Conservation (phyloP, 805 yeast species). For the Cyberlindnera americana region DNA sequence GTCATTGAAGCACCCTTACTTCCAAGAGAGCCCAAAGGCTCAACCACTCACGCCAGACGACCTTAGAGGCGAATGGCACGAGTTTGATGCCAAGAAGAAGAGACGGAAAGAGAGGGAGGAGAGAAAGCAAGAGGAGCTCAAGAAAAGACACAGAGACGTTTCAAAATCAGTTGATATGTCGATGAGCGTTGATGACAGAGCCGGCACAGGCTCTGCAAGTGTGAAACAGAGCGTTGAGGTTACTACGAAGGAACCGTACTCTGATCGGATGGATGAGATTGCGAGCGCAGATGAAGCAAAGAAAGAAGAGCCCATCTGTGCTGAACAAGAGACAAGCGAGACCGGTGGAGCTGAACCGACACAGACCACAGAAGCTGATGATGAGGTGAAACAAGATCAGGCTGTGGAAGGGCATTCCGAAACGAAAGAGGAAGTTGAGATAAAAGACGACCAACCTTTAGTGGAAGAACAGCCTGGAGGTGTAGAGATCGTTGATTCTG, state of each 20-base stretch:
- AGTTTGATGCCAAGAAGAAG: constrained; percentile 86
- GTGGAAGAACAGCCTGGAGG: too few relatives aligned
- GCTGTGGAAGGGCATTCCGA: too few relatives aligned
- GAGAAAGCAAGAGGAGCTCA: constrained; percentile 16
- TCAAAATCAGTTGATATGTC: constrained; percentile 4
- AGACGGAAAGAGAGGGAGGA: constrained; percentile 29
- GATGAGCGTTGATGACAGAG: constrained; percentile 3
- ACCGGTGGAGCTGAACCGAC: too few relatives aligned
- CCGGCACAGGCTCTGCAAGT: constrained; percentile 1
- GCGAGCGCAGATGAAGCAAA: not conserved
- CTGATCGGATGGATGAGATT: not conserved
- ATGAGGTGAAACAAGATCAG: too few relatives aligned
- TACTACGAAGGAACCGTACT: constrained; percentile 1
- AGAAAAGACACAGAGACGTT: constrained; percentile 10
- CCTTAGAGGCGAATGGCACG: constrained; percentile 89
- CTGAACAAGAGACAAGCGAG: too few relatives aligned
- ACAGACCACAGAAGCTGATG: too few relatives aligned
- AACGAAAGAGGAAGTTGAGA: too few relatives aligned
- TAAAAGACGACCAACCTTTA: too few relatives aligned
- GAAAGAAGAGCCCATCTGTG: not conserved
- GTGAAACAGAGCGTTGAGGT: constrained; percentile 1
- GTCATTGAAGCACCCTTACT: constrained; percentile 72
- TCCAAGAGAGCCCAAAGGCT: constrained; percentile 63
- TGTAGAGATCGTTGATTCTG: too few relatives aligned
- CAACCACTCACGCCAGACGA: constrained; percentile 54